phyloP scores from a whole-genome alignment of 2,329 filamentous ascomycete species.

The Penicillium griseofulvum region DNA sequence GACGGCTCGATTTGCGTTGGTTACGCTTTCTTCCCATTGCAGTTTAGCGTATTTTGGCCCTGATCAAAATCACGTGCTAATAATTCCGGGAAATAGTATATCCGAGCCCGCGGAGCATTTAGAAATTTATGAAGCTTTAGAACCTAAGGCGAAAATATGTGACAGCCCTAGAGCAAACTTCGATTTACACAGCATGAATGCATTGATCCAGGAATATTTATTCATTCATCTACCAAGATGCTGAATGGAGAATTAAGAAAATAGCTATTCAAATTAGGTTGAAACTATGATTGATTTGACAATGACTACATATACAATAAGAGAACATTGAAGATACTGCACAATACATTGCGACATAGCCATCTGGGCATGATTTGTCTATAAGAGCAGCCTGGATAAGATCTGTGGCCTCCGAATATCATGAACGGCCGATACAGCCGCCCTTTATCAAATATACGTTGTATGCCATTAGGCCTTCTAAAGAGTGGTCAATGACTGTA shows the following conservation, averaged over 20 bases:
- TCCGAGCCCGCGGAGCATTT: background rate
- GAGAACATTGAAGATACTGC: background rate
- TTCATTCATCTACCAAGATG: background rate
- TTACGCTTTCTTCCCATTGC: slow-evolving; percentile 10
- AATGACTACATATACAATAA: too few species aligned
- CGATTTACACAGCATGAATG: background rate
- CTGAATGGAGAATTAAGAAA: background rate
- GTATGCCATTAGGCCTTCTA: background rate
- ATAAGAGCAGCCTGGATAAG: background rate
- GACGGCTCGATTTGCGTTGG: slow-evolving; percentile 16
- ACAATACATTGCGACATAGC: too few species aligned
- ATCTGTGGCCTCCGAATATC: background rate
- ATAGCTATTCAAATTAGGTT: background rate
- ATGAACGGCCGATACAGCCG: background rate
- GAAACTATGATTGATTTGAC: too few species aligned
- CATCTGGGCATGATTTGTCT: background rate
- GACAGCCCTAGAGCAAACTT: background rate
- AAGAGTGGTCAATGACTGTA: background rate
- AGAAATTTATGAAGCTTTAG: too few species aligned
- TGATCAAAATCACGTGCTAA: slow-evolving; percentile 6
- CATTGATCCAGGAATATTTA: background rate
- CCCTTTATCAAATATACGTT: background rate
- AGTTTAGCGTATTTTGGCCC: slow-evolving; percentile 20
- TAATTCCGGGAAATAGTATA: background rate
- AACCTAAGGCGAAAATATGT: too few species aligned